Evolutionary conservation across 129 eudicot genomes (phyloP), one percentile per base, ranked within the genome.

Genomic region (Pulicaria dysenterica): DNA sequence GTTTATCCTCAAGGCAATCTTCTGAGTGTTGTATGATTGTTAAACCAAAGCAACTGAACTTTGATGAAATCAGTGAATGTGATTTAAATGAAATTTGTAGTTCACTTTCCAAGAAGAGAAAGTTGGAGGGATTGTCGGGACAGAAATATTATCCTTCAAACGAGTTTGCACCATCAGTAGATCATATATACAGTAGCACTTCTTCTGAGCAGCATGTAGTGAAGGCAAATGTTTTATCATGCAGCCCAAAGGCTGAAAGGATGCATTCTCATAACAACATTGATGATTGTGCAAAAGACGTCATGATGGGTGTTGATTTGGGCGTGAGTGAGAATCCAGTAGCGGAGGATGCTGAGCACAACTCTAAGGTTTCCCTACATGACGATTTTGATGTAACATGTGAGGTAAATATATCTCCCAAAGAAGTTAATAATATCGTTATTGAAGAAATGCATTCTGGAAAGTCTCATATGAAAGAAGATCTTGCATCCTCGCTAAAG

Each of bases 1-100:
- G 60, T 82, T 48, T 70, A 67, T 70, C 70, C 71, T 75, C 70
- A 43, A 64, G 69, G 56, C 42, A 75, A 51, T 69, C 82, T 41
- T 44, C 80, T n/a, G 82, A 74, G n/a, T 63, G 83, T 69, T 58
- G 53, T 46, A 73, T 76, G 60, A 56, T 46, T 75, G 78, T 83
- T 78, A 81, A 82, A 73, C 95, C 92, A 31, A 83, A 74, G 72
- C 86, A 81, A 59, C 85, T 85, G 72, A 78, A 85, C 79, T 86
- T 84, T 72, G 81, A 79, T 73, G 82, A 72, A 50, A 58, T 46
- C 19, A 95, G 81, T 49, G 79, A 82, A 36, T 64, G 47, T 77
- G 70, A 46, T 81, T 51, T 79, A 71, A 55, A 58, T 53, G 70
- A 73, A 34, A 42, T 37, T 13, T 53, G 17, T 58, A 70, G 79